Conservation (phyloP, 176 grass and related monocot genomes). For the Dendrocalamus sinicus region DNA sequence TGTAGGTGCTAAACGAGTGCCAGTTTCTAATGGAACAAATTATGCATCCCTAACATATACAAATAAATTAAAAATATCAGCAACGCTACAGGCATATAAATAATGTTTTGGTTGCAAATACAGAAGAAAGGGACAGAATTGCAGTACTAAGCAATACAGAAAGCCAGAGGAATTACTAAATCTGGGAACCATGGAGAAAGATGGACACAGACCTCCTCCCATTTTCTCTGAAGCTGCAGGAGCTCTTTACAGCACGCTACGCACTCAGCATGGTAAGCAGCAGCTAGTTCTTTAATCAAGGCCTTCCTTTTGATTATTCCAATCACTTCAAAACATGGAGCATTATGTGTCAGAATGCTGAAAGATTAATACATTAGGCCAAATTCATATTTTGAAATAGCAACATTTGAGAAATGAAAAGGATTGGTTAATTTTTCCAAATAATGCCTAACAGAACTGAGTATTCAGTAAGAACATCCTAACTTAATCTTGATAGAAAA, state of each 20-base stretch:
- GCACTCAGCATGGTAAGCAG: conserved; percentile 71
- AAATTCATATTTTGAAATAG: conserved; percentile 3
- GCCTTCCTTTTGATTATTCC: conserved; percentile 91
- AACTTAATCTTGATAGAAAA: neutral
- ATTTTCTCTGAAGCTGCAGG: conserved; percentile 75
- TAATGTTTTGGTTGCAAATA: neutral
- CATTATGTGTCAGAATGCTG: conserved; percentile 4
- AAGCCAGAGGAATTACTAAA: neutral
- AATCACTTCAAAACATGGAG: conserved; percentile 66
- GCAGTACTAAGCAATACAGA: conserved; percentile 8
- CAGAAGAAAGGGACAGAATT: neutral
- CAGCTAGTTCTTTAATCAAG: conserved; percentile 84
- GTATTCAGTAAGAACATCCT: conserved; percentile 4
- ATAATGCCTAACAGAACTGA: conserved; percentile 9
- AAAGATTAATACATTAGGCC: neutral
- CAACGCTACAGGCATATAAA: neutral
- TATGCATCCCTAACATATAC: neutral
- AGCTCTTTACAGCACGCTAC: conserved; percentile 68
- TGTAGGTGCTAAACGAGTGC: neutral
- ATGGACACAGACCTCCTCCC: conserved; percentile 63
- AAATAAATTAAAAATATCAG: neutral
- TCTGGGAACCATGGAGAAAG: neutral
- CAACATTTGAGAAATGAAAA: neutral
- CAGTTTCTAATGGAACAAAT: neutral
- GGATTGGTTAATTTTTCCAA: neutral